Evolutionary conservation across 257 asterid genomes (phyloP), one percentile per base, ranked within the genome.

Genomic region (Ballota nigra): DNA sequence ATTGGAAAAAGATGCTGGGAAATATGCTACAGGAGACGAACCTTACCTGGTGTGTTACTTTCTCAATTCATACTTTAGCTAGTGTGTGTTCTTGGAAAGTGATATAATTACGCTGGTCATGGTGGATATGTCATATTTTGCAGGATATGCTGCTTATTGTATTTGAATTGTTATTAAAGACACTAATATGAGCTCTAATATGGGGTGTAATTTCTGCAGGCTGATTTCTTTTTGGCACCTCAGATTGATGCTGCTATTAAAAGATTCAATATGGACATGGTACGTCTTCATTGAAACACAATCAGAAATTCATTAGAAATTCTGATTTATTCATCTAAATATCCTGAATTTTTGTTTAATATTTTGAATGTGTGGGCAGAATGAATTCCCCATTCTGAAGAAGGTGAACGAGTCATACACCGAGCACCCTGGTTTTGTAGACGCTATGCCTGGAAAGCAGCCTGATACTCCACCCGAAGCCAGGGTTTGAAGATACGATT

Each of bases 141-240:
- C 24, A 11, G 23, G 23, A 4, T 63, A 20, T 36, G 31, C 29
- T 2, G 51, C 51, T 33, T 40, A 26, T 43, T 16, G 33, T 31
- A 64, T 70, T 29, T 18, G 43, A 75, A 24, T 9, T 63, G 29
- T 40, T 57, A 19, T 24, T 20, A 31, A 2, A 40, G 20, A 55
- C 69, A 19, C 11, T 2, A 23, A 45, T 47, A 38, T 13, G 26
- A n/a, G 36, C 56, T 40, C 26, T 58, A 43, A 70, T 70, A 68
- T 20, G 6, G 60, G 51, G 59, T 56, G 4, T 23, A n/a, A 56
- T 1, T 26, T 69, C 43, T 84, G 76, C 90, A 87, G 96, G 96
- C 89, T 77, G 96, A 90, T 84, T 51, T 86, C 66, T 90, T 83
- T 82, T 73, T 90, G 80, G 92, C 92, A 18, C 96, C 96, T 71